Percentiles rank a stretch among this genome's conserved stretches.
These are phyloP conservation scores for Didymellaceae sp. DNA, from an alignment of 2,329 filamentous ascomycete genomes.

Conservation along the genomic window DNA sequence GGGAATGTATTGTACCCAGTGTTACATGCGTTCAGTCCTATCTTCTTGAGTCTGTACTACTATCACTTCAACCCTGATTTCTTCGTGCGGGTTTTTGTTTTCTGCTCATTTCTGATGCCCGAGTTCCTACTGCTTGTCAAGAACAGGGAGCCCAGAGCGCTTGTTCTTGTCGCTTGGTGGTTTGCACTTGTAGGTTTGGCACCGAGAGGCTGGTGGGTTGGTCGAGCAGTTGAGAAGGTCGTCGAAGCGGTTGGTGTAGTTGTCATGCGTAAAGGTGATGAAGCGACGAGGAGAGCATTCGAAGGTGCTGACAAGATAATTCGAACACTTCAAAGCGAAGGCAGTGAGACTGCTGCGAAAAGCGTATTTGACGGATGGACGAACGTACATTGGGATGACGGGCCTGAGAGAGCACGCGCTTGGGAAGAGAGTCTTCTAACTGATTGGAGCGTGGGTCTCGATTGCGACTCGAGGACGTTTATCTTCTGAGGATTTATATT, in stretches of 20 bases:
- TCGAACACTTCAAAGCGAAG: conserved; percentile 14
- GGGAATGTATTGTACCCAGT: conserved; percentile 30
- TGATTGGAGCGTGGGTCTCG: neutral
- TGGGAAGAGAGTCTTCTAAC: conserved; percentile 25
- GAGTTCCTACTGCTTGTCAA: conserved; percentile 37
- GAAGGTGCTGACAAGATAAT: conserved; percentile 31
- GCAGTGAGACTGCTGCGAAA: conserved; percentile 32
- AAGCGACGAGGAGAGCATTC: conserved; percentile 23
- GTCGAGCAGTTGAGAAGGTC: conserved; percentile 19
- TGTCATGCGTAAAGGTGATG: conserved; percentile 21
- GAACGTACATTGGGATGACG: conserved; percentile 37
- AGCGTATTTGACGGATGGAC: conserved; percentile 38
- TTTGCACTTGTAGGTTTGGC: conserved; percentile 33
- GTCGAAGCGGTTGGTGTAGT: conserved; percentile 31
- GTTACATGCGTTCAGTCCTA: conserved; percentile 40
- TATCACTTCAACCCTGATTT: conserved; percentile 38
- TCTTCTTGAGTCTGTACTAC: conserved; percentile 44
- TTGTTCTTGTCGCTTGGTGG: conserved; percentile 40
- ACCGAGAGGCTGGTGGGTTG: conserved; percentile 37
- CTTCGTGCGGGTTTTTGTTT: conserved; percentile 37
- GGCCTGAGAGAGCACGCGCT: conserved; percentile 24
- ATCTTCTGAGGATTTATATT: no score
- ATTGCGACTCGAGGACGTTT: neutral
- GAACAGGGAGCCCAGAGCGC: conserved; percentile 31
- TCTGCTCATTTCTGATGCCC: conserved; percentile 40